Evolutionary conservation across 1,139 yeast species (phyloP).

Genomic region (Taphrina flavorubra): DNA sequence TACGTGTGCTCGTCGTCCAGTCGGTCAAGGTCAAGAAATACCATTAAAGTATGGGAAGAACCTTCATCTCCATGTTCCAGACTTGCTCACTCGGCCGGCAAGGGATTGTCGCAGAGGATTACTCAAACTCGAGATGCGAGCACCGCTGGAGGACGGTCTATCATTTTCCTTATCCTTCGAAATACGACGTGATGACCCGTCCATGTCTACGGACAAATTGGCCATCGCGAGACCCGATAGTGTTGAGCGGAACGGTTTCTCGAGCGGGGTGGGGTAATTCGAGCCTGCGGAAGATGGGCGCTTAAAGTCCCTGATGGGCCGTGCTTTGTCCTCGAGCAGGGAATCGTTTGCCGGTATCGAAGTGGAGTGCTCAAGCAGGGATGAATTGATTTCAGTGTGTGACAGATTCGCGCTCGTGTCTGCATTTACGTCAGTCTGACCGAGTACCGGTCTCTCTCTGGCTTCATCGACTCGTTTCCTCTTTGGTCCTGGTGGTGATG

Average conservation of each 20-base stretch:
- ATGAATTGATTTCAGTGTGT: not conserved
- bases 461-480: slow-evolving; percentile 14
- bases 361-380: not conserved
- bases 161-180: slow-evolving; percentile 35
- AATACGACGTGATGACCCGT: not conserved
- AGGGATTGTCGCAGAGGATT: slow-evolving; percentile 33
- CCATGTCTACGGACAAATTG: slow-evolving; percentile 24
- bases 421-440: slow-evolving; percentile 17
- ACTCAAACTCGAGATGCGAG: slow-evolving; percentile 6
- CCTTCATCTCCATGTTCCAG: slow-evolving; percentile 35
- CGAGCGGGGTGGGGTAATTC: not conserved
- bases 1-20: slow-evolving; percentile 1
- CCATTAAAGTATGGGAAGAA: no score
- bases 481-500: slow-evolving; percentile 33
- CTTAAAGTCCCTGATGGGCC: slow-evolving; percentile 23
- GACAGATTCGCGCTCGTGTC: slow-evolving; percentile 25
- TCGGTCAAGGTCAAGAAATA: no score
- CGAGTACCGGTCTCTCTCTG: slow-evolving; percentile 5
- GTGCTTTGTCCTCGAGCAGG: not conserved
- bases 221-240: slow-evolving; percentile 37
- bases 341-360: not conserved
- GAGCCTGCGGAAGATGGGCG: slow-evolving; percentile 30
- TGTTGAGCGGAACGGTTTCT: slow-evolving; percentile 14
- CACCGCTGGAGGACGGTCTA: slow-evolving; percentile 5
- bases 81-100: slow-evolving; percentile 19